Evolutionary conservation across 73 alveolate species (phyloP), one percentile per base, ranked within the genome.

Genomic region (Halteria grandinella): DNA sequence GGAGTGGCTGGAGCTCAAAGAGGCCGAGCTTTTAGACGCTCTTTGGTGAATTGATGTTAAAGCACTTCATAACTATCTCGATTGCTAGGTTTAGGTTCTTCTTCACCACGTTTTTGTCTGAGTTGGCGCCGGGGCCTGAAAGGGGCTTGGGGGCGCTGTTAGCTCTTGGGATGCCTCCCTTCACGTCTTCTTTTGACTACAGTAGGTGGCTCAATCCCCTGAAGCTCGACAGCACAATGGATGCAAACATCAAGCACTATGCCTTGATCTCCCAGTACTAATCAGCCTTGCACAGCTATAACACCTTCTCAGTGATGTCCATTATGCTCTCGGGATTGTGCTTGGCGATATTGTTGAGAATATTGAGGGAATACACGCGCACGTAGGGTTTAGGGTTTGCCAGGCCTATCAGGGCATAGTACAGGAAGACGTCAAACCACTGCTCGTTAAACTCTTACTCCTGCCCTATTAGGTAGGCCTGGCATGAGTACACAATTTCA

Each of bases 261-360:
- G 88, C 87, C 62, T 84, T 79, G 43, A 87, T 83, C 50, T 87
- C 95, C 91, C 95, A 87, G 54, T 60, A 72, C 33, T 20, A 31
- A 51, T 73, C 86, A 12, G n/a, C n/a, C n/a, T 70, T 40, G 21
- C 85, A 39, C 15, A 87, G 88, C 25, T 27, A 32, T 11, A 21
- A 8, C 0, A 87, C 76, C 59, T 87, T 87, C 24, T 84, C 86
- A 0, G 83, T 84, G 15, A 87, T 48, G 24, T 73, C 85, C 23
- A 87, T 74, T 4, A 87, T 57, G 18, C 91, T 79, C 25, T 78
- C 91, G 18, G 72, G 41, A 37, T 87, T 87, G 39, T 53, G 44
- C 54, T 69, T 50, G 6, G 91, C 79, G 21, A 87, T 87, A 12
- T 83, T 52, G 34, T 78, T 66, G 6, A 87, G 43, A 32, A 87